A percentile compares a stretch with the other conserved stretches of the same genome.
phyloP scores from a whole-genome alignment of 2,329 filamentous ascomycete genomes.

The Aspergillus latus region DNA sequence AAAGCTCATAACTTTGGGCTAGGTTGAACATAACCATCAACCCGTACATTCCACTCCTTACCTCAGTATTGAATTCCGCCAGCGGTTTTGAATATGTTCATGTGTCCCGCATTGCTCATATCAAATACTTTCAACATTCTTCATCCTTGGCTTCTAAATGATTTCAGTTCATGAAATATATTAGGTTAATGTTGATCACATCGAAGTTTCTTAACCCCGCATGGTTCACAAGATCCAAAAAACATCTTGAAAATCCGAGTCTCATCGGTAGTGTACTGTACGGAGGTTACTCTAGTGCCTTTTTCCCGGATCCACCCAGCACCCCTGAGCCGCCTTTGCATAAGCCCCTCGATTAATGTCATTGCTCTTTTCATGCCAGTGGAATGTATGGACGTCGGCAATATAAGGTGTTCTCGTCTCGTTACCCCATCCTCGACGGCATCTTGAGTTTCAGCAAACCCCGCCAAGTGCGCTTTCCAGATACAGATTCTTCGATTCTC shows the following conservation, averaged over 20 bases:
- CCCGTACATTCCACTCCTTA: too few species aligned
- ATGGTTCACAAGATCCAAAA: too few species aligned
- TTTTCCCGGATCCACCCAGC: constrained; percentile 1
- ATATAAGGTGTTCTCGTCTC: neutral
- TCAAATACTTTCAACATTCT: too few species aligned
- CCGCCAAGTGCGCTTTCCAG: neutral
- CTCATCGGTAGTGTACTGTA: neutral
- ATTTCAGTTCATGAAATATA: too few species aligned
- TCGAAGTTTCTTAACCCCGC: too few species aligned
- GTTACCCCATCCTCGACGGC: neutral
- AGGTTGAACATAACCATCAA: too few species aligned
- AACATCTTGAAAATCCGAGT: neutral
- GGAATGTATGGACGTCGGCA: neutral
- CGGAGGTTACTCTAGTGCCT: neutral
- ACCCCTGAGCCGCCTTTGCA: constrained; percentile 8
- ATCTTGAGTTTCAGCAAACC: neutral
- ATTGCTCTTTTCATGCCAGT: neutral
- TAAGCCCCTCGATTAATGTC: constrained; percentile 7
- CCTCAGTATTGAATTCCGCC: too few species aligned
- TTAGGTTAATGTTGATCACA: too few species aligned
- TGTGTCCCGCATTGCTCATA: too few species aligned
- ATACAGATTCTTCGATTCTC: neutral
- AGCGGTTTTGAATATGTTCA: too few species aligned
- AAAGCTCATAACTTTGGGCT: too few species aligned
- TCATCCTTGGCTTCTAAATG: too few species aligned